phyloP scores from a whole-genome alignment of 352 stramenopile genomes.

The Phytopythium boreale region DNA sequence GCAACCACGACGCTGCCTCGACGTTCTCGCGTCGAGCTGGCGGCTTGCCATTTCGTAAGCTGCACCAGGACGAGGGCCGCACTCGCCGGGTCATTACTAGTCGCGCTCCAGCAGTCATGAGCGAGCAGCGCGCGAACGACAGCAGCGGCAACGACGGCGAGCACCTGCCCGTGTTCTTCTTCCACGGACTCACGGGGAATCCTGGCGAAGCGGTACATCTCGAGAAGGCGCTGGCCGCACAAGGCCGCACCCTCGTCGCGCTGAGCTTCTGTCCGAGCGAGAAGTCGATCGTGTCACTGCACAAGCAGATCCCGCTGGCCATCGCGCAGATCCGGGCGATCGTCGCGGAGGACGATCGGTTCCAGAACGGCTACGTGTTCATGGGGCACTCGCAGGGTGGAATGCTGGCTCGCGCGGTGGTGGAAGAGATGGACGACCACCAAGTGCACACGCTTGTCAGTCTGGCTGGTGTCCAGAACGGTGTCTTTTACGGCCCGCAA shows the following conservation, averaged over 20 bases:
- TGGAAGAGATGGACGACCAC: slow-evolving; percentile 63
- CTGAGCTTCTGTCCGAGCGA: slow-evolving; percentile 35
- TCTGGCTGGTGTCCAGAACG: slow-evolving; percentile 44
- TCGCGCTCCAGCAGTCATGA: too few relatives aligned
- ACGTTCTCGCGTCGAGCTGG: too few relatives aligned
- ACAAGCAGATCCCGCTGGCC: slow-evolving; percentile 33
- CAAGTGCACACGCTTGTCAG: slow-evolving; percentile 40
- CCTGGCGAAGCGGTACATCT: slow-evolving; percentile 21
- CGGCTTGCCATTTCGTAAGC: too few relatives aligned
- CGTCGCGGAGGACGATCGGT: slow-evolving; percentile 27
- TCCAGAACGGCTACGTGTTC: slow-evolving; percentile 43
- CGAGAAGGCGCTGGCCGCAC: slow-evolving; percentile 27
- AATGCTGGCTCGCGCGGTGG: slow-evolving; percentile 31
- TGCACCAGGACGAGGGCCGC: too few relatives aligned
- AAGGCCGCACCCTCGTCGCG: slow-evolving; percentile 28
- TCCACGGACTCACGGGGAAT: slow-evolving; percentile 40
- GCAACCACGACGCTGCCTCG: too few relatives aligned
- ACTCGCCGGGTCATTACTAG: too few relatives aligned
- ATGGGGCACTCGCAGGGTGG: slow-evolving; percentile 49
- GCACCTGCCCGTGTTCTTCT: slow-evolving; percentile 41
- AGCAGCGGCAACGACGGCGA: too few relatives aligned
- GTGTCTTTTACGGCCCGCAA: slow-evolving; percentile 54
- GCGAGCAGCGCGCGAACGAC: too few relatives aligned
- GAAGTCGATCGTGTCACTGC: slow-evolving; percentile 29
- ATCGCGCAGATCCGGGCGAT: slow-evolving; percentile 44